Evolutionary conservation across 768 basidiomycete genomes (phyloP).

Genomic region (Phallus indusiatus): DNA sequence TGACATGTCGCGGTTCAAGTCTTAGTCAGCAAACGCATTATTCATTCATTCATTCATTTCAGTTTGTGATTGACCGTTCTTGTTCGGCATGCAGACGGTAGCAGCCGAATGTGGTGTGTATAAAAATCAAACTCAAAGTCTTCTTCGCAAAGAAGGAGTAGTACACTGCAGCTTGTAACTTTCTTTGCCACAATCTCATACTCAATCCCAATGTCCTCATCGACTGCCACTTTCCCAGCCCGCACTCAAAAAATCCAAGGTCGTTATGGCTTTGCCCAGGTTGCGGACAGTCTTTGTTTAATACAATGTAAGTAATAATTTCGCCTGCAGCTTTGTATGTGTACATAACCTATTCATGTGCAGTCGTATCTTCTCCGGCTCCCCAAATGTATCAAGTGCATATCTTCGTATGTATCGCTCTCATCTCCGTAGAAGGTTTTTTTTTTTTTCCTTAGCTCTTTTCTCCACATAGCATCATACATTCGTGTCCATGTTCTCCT

Average conservation of each 20-base stretch:
- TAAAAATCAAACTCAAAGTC: neutral
- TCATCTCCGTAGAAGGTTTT: neutral
- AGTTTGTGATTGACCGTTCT: neutral
- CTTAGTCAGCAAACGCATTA: neutral
- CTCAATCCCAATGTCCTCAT: neutral
- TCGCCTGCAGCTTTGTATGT: neutral
- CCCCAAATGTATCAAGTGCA: constrained; percentile 6
- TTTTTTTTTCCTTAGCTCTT: neutral
- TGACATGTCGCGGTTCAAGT: too few relatives aligned
- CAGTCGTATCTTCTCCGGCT: constrained; percentile 1
- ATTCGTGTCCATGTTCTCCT: constrained; percentile 8
- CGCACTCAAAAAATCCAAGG: constrained; percentile 4
- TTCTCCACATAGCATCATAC: neutral
- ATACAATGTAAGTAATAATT: constrained; percentile 2
- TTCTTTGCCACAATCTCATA: neutral
- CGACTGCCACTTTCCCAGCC: neutral
- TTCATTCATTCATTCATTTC: too few relatives aligned
- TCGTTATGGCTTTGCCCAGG: constrained; percentile 6
- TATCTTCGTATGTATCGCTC: constrained; percentile 1
- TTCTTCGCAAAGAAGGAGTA: neutral
- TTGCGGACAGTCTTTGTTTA: constrained; percentile 2
- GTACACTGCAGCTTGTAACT: too few relatives aligned
- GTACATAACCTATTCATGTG: neutral
- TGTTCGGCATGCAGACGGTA: neutral
- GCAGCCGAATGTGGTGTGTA: neutral